Evolutionary conservation across 495 filamentous ascomycete species (phyloP).

Genomic region (Monascus purpureus): DNA sequence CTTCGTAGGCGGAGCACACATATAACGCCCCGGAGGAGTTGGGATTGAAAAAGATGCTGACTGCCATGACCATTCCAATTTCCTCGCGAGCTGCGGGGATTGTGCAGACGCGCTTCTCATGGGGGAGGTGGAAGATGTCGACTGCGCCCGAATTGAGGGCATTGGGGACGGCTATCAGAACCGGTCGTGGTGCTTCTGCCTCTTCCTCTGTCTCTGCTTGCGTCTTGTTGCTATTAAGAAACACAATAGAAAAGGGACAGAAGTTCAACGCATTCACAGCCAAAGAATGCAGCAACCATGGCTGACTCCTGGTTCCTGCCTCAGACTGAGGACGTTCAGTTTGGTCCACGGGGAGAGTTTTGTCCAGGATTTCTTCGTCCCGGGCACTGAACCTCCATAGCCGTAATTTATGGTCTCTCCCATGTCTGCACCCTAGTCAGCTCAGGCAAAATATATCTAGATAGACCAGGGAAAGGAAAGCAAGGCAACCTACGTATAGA

Average conservation of each 20-base stretch:
- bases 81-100: slow-evolving; percentile 43
- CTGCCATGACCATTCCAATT: slow-evolving; percentile 85
- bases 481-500: slow-evolving; percentile 64
- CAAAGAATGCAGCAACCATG: slow-evolving; percentile 75
- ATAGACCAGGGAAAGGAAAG: no score
- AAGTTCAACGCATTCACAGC: slow-evolving; percentile 92
- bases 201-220: neutral
- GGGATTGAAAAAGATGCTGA: slow-evolving; percentile 40
- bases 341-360: slow-evolving; percentile 52
- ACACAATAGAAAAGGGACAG: slow-evolving; percentile 62
- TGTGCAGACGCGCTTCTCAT: slow-evolving; percentile 51
- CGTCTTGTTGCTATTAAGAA: slow-evolving; percentile 3
- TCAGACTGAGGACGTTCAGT: slow-evolving; percentile 10
- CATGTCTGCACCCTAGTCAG: slow-evolving; percentile 45
- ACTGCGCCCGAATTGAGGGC: slow-evolving; percentile 63
- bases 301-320: slow-evolving; percentile 39
- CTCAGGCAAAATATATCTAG: neutral
- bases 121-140: slow-evolving; percentile 77
- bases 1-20: slow-evolving; percentile 74
- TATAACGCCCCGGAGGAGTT: slow-evolving; percentile 19
- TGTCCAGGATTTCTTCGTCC: slow-evolving; percentile 47
- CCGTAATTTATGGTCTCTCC: slow-evolving; percentile 73
- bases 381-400: slow-evolving; percentile 60
- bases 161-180: slow-evolving; percentile 64
- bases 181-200: slow-evolving; percentile 3